Base-by-base conservation (phyloP, 192 early-diverging fungal species). In the Backusella psychrophila region DNA sequence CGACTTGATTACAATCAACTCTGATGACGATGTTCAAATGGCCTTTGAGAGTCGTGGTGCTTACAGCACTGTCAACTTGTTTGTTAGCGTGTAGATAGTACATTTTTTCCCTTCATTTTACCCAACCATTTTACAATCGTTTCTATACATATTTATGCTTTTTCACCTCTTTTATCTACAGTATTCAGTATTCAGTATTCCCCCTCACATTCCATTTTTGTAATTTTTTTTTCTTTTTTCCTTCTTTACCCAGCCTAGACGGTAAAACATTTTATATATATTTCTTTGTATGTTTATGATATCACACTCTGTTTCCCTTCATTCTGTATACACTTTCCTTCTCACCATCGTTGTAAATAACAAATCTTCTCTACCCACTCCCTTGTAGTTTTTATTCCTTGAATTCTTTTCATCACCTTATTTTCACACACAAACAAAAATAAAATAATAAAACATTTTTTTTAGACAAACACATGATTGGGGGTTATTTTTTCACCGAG, bases 11-110 rank as follows among this genome's bases (percentile, higher is more conserved):
- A 90, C 89, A 49, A 90, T 99, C 66, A 91, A 91, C 75, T 91
- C 89, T 17, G 92, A 97, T 77, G 95, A 95, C 67, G 97, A 99
- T 80, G 94, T 99, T 17, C 90, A 87, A 44, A 83, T 96, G 90
- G 96, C 95, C 26, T 96, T 99, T 87, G 96, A 96, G 81, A 86
- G 81, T 39, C 23, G 76, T 17, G 80, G 80, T 56, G 82, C 75
- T 15, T 82, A 81, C 5, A 85, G 71, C 73, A 81, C 85, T 33
- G 84, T 89, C 82, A 89, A 87, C 71, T 75, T 89, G 42, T 87
- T 84, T 80, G 85, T 89, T 66, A 86, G 86, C 65, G 86, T 81
- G 77, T 81, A 78, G 67, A 73, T 31, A 44, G 33, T 33, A 33
- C 33, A 33, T 33, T 33, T 33, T 33, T 33, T 4, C 23, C 11